A percentile compares a stretch with the other conserved stretches of the same genome.
Evolutionary conservation across 352 stramenopile species (phyloP).

Genomic region (Bremia lactucae): DNA sequence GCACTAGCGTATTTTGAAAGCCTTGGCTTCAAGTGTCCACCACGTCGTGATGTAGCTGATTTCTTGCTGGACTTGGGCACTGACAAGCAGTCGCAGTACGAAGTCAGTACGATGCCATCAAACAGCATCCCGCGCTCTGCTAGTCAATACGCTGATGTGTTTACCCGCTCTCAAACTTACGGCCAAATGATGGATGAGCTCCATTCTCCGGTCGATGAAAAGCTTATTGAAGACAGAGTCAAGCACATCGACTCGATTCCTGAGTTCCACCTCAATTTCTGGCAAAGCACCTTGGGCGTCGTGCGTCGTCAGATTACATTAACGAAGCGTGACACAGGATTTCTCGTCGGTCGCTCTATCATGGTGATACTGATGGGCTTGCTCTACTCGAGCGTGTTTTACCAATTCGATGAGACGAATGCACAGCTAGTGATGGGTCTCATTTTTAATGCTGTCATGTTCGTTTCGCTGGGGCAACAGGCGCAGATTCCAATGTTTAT

Average conservation of each 20-base stretch:
- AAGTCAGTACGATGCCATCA: constrained; percentile 71
- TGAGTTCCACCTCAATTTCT: constrained; percentile 26
- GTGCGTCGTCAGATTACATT: constrained; percentile 30
- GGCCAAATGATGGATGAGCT: constrained; percentile 8
- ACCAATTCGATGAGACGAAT: constrained; percentile 25
- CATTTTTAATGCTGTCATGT: constrained; percentile 60
- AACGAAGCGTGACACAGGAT: constrained; percentile 23
- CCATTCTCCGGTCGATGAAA: background rate
- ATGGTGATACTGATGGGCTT: constrained; percentile 33
- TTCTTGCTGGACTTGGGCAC: constrained; percentile 52
- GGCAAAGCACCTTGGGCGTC: constrained; percentile 11
- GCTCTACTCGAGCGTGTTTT: constrained; percentile 26
- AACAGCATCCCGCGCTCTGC: constrained; percentile 28
- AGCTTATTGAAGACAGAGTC: constrained; percentile 28
- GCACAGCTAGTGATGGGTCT: constrained; percentile 47
- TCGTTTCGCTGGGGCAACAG: constrained; percentile 50
- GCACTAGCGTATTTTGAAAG: constrained; percentile 79
- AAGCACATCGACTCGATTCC: constrained; percentile 60
- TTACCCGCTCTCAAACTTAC: constrained; percentile 9
- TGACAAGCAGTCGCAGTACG: constrained; percentile 28
- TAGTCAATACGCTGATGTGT: constrained; percentile 18
- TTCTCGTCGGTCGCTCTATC: constrained; percentile 18
- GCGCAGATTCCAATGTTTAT: constrained; percentile 59
- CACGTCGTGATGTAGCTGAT: constrained; percentile 45
- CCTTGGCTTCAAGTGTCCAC: constrained; percentile 62